These are phyloP conservation scores for Malus sieversii DNA, from an alignment of 306 rosid species.

Conservation along the genomic window DNA sequence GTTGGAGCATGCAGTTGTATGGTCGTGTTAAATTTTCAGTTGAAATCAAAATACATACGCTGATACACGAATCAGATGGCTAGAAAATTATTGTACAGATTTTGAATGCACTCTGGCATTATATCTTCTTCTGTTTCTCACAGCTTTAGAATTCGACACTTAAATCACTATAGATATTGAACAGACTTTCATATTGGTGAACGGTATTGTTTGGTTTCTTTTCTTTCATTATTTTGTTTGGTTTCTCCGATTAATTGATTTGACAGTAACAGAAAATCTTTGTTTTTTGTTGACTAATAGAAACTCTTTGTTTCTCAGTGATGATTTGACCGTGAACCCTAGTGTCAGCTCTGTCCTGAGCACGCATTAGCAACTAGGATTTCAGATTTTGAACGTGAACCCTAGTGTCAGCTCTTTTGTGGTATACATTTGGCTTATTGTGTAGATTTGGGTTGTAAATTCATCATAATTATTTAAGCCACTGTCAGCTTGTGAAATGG, in stretches of 20 bases:
- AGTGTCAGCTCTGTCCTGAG: too few relatives aligned
- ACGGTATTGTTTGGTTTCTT: neutral
- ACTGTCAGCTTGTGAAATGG: neutral
- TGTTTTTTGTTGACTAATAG: too few relatives aligned
- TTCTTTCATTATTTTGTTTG: neutral
- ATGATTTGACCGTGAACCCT: too few relatives aligned
- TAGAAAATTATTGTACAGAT: neutral
- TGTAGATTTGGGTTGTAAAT: neutral
- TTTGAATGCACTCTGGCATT: constrained; percentile 4
- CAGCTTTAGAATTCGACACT: constrained; percentile 25
- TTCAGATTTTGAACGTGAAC: too few relatives aligned
- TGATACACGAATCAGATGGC: neutral
- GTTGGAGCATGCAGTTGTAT: neutral
- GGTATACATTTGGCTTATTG: neutral
- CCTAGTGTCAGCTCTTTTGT: too few relatives aligned
- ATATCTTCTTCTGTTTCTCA: constrained; percentile 17
- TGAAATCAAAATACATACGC: neutral
- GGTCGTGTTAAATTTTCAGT: neutral
- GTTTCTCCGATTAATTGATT: too few relatives aligned
- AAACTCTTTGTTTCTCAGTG: too few relatives aligned
- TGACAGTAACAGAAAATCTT: too few relatives aligned
- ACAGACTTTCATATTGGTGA: neutral
- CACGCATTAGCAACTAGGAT: too few relatives aligned
- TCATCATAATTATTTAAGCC: neutral
- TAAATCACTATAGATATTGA: constrained; percentile 38